Percentiles rank a stretch among this genome's conserved stretches.
These are phyloP conservation scores for Juncus effusus DNA, from an alignment of 176 grass and related monocot species.

Conservation along the genomic window DNA sequence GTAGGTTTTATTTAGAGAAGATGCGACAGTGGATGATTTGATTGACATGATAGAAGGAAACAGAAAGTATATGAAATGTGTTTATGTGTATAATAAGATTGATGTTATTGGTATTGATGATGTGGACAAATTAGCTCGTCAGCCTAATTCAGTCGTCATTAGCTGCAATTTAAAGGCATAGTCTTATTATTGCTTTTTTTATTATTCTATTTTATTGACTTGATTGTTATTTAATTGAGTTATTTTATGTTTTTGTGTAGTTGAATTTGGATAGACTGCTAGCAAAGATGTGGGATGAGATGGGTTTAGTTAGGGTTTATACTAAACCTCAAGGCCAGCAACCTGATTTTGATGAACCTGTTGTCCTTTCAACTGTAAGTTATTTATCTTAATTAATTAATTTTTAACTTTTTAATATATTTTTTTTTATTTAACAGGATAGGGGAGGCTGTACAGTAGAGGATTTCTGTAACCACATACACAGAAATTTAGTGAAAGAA, in stretches of 20 bases:
- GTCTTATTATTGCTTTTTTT: constrained; percentile 6
- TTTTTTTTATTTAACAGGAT: constrained; percentile 46
- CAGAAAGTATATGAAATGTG: constrained; percentile 93
- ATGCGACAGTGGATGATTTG: constrained; percentile 97
- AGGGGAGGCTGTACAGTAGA: constrained; percentile 91
- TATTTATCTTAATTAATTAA: constrained; percentile 3
- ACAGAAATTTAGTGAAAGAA: constrained; percentile 84
- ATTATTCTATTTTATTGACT: not conserved
- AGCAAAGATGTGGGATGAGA: constrained; percentile 96
- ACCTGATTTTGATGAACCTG: constrained; percentile 85
- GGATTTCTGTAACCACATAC: constrained; percentile 97
- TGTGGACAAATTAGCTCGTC: constrained; percentile 84
- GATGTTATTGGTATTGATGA: constrained; percentile 99
- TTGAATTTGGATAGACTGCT: constrained; percentile 95
- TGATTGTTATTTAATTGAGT: constrained; percentile 2
- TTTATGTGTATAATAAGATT: constrained; percentile 99
- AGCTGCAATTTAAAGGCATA: constrained; percentile 92
- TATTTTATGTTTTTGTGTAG: constrained; percentile 36
- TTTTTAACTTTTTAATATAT: constrained; percentile 22
- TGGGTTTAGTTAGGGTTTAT: constrained; percentile 97
- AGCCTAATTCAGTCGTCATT: constrained; percentile 97
- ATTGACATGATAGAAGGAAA: constrained; percentile 98
- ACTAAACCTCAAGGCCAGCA: constrained; percentile 95
- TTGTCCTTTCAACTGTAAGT: constrained; percentile 89
- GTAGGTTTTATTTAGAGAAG: constrained; percentile 91